Conservation (phyloP, 73 alveolate genomes). For the Tetrahymena thermophila region DNA sequence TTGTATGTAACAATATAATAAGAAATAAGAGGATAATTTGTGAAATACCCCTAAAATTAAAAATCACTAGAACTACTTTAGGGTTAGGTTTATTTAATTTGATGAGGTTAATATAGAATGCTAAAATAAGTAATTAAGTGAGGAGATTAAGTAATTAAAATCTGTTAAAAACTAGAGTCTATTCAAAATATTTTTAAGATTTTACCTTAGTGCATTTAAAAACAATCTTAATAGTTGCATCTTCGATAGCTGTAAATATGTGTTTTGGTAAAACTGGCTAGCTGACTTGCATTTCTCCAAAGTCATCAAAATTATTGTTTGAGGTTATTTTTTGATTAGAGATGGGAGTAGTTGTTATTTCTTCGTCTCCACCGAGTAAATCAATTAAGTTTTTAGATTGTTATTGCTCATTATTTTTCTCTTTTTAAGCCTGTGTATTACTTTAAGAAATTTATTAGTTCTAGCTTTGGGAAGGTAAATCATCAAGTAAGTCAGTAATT, state of each 20-base stretch:
- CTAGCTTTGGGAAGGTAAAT: background rate
- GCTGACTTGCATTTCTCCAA: background rate
- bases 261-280: background rate
- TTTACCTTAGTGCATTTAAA: slow-evolving; percentile 42
- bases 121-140: too few species aligned
- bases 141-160: too few species aligned
- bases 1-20: too few species aligned
- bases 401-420: background rate
- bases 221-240: slow-evolving; percentile 29
- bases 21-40: too few species aligned
- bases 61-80: background rate
- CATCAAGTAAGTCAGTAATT: background rate
- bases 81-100: background rate
- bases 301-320: background rate
- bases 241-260: slow-evolving; percentile 40
- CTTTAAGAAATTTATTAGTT: background rate
- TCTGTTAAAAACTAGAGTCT: background rate
- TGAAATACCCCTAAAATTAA: background rate
- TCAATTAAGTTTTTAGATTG: background rate
- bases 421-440: background rate
- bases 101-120: too few species aligned
- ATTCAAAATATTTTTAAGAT: too few species aligned
- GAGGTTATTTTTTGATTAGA: background rate
- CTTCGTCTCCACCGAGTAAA: background rate
- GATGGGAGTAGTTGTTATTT: background rate